These are phyloP conservation scores for Chytridium lagenaria DNA, from an alignment of 371 early-diverging fungal genomes.

Conservation along the genomic window DNA sequence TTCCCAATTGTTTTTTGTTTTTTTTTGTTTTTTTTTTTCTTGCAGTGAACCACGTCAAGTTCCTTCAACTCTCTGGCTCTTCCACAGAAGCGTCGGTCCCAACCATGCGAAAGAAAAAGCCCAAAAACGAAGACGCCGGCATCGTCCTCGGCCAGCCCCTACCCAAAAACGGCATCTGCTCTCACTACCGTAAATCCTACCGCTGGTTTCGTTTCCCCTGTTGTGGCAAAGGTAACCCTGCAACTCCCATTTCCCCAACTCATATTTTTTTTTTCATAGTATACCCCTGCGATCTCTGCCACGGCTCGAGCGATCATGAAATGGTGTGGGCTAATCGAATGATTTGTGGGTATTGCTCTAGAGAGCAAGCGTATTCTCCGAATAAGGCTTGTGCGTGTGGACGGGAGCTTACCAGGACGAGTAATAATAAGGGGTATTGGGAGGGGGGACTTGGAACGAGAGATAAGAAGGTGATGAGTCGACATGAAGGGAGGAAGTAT, in stretches of 20 bases:
- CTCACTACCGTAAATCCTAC: slow-evolving; percentile 90
- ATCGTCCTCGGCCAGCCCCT: slow-evolving; percentile 75
- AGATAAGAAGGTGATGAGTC: no score
- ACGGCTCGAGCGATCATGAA: slow-evolving; percentile 82
- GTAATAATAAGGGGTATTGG: no score
- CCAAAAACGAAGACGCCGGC: slow-evolving; percentile 49
- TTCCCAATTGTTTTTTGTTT: neutral
- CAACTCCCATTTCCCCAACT: no score
- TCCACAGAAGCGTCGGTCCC: neutral
- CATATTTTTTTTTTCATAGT: slow-evolving; percentile 43
- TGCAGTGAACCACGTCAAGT: slow-evolving; percentile 42
- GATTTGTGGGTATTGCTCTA: slow-evolving; percentile 92
- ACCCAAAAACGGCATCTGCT: slow-evolving; percentile 86
- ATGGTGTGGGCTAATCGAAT: slow-evolving; percentile 77
- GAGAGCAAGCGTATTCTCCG: slow-evolving; percentile 80
- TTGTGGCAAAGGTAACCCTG: slow-evolving; percentile 64
- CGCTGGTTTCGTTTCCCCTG: slow-evolving; percentile 97
- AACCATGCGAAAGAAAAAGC: slow-evolving; percentile 49
- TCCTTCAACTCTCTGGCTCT: slow-evolving; percentile 32
- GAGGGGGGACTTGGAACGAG: no score
- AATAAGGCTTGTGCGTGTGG: no score
- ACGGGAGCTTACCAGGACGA: no score
- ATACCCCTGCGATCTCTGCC: slow-evolving; percentile 95
- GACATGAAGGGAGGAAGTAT: no score
- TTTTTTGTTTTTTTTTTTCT: neutral